Evolutionary conservation across 1,284 basidiomycete species (phyloP).

Genomic region (Papiliotrema terrestris): DNA sequence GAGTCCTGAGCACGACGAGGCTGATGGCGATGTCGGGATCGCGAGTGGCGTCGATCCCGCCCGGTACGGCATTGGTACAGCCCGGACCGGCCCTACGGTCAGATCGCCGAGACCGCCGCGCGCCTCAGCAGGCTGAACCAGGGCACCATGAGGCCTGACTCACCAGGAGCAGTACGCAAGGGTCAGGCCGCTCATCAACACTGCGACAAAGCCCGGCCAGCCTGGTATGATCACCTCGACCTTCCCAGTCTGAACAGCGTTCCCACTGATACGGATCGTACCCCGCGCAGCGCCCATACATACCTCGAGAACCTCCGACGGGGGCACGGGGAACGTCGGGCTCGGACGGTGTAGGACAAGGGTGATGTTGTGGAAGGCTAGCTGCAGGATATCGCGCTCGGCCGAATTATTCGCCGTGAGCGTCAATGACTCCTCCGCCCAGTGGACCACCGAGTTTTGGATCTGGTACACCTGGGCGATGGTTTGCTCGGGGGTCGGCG

Average conservation of each 20-base stretch:
- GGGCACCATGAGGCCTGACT: background rate
- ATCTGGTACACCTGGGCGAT: constrained; percentile 3
- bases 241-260: background rate
- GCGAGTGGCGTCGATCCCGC: background rate
- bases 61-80: background rate
- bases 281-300: constrained; percentile 6
- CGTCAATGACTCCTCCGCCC: background rate
- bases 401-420: background rate
- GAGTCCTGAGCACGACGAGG: background rate
- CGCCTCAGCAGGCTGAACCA: too few relatives aligned
- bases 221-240: constrained; percentile 1
- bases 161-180: constrained; percentile 8
- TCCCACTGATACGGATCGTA: background rate
- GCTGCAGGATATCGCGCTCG: constrained; percentile 3
- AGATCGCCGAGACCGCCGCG: too few relatives aligned
- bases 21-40: background rate
- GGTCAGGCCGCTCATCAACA: constrained; percentile 6
- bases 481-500: background rate
- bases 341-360: constrained; percentile 6
- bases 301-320: constrained; percentile 5
- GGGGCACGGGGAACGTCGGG: constrained; percentile 3
- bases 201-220: background rate
- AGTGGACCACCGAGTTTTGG: constrained; percentile 1
- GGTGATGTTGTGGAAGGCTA: constrained; percentile 7
- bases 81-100: background rate